phyloP scores from a whole-genome alignment of 768 basidiomycete species.

The Tulasnella calospora region DNA sequence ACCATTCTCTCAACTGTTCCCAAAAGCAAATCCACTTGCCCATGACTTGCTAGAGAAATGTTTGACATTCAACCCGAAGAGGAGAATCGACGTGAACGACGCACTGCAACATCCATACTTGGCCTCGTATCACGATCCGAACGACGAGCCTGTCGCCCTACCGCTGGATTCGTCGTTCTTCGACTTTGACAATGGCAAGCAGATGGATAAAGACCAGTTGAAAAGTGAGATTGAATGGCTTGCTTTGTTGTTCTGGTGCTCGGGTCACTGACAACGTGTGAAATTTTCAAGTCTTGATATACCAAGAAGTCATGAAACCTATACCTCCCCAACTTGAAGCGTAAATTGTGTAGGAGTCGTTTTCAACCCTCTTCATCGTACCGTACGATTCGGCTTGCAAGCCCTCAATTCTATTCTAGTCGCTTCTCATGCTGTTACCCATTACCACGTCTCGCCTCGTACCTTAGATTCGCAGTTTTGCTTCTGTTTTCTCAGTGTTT shows the following conservation, averaged over 20 bases:
- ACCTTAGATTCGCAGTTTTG: background rate
- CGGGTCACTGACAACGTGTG: background rate
- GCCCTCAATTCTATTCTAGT: background rate
- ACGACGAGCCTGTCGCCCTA: constrained; percentile 80
- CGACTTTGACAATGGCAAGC: constrained; percentile 55
- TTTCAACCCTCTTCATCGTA: background rate
- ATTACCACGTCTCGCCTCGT: background rate
- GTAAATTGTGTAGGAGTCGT: background rate
- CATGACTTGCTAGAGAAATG: constrained; percentile 75
- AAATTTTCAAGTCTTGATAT: background rate
- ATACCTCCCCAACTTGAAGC: background rate
- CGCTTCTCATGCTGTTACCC: too few relatives aligned
- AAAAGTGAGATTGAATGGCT: constrained; percentile 29
- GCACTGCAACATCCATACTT: constrained; percentile 88
- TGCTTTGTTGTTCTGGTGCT: background rate
- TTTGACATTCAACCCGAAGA: constrained; percentile 79
- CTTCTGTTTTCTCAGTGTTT: background rate
- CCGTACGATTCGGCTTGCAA: background rate
- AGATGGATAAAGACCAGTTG: constrained; percentile 36
- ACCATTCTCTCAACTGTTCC: constrained; percentile 80
- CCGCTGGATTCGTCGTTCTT: constrained; percentile 74
- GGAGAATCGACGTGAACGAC: constrained; percentile 81
- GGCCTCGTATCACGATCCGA: constrained; percentile 82
- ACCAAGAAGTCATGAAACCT: constrained; percentile 9
- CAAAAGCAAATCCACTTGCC: constrained; percentile 74